Evolutionary conservation across 2,329 filamentous ascomycete genomes (phyloP), one percentile per base, ranked within the genome.

Genomic region (Metarhizium sp.): DNA sequence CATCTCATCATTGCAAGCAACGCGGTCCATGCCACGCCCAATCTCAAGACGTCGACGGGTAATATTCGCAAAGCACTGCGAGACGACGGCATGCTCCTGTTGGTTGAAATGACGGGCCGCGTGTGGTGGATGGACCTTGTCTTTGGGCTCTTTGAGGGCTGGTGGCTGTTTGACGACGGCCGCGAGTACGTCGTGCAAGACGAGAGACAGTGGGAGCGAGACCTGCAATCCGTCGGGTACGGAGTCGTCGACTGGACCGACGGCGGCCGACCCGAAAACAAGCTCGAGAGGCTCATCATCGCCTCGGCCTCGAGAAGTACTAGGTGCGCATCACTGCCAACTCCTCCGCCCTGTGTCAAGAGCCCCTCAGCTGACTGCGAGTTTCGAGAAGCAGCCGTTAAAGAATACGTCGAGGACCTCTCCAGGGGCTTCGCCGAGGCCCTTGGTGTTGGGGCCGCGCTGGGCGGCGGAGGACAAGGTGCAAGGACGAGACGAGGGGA

Each of bases 1-100:
- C 63, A 73, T 47, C 36, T 69, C 8, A 60, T 73, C 16, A 45
- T 74, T 5, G 63, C 68, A 1, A 66, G 61, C 7, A 73, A 73
- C 50, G 64, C 63, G 34, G 59, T 73, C 4, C 71, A 74, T 49
- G 71, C 71, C 0, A 72, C 71, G 38, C 38, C 38, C 5, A 40
- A 40, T 16, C 38, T 40, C 1, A 40, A 40, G 11, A 40, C 14
- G 11, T 40, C 38, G 14, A 16, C 38, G 14, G 38, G 38, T 5
- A 40, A 40, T 4, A 40, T 40, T 7, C 38, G 38, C 38, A 13
- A 16, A 16, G 38, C 38, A 1, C 38, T 40, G 8, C 38, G 38
- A 6, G 38, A 40, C 2, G 38, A 40, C 38, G 38, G 38, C 14
- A 40, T 40, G 38, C 38, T 40, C 14, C 18, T 58, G 13, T 48